A percentile compares a stretch with the other conserved stretches of the same genome.
Conservation (phyloP, 225 moss, liverwort and hornwort species). For the Thuidium tamariscinum region DNA sequence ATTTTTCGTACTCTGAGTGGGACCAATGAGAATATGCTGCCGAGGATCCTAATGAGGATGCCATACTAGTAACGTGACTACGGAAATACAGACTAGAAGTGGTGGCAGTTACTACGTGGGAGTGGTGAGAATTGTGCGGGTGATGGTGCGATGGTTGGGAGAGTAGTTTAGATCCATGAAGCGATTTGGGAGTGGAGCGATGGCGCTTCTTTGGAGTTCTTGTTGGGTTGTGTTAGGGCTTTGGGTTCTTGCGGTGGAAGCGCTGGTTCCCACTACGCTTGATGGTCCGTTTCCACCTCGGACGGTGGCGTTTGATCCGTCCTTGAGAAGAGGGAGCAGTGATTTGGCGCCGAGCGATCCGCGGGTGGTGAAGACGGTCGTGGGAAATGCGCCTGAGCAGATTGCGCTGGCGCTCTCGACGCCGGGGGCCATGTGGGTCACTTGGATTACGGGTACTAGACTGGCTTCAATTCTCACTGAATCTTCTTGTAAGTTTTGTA, state of each 20-base stretch:
- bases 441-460: constrained; percentile 72
- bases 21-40: not conserved
- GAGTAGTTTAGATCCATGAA: not conserved
- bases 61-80: not conserved
- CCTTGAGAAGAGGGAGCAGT: constrained; percentile 48
- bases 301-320: constrained; percentile 59
- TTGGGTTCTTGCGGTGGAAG: not conserved
- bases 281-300: constrained; percentile 61
- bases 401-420: constrained; percentile 71
- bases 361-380: constrained; percentile 49
- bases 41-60: not conserved
- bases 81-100: not conserved
- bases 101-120: not conserved
- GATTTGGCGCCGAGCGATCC: constrained; percentile 52
- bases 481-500: not conserved
- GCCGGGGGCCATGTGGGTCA: constrained; percentile 74
- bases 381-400: constrained; percentile 66
- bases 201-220: not conserved
- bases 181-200: not conserved
- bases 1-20: not conserved
- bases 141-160: not conserved
- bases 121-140: not conserved
- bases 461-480: not conserved
- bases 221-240: not conserved
- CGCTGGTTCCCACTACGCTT: constrained; percentile 38